Evolutionary conservation across 768 basidiomycete genomes (phyloP), one percentile per base, ranked within the genome.

Genomic region (Mycena belliarum): DNA sequence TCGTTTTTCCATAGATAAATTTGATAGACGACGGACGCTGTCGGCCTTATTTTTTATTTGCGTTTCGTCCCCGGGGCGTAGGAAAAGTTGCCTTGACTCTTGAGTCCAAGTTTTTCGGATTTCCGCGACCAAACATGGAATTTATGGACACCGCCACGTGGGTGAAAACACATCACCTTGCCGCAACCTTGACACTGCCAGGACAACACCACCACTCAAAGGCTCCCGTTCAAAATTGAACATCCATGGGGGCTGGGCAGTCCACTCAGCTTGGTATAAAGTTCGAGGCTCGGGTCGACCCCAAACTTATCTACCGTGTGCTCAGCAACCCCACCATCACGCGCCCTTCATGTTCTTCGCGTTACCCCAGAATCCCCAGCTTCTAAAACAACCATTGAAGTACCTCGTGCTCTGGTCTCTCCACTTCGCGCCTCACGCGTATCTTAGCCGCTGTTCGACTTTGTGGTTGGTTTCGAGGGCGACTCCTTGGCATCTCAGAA

Each of bases 281-380:
- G 12, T 67, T 7, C 6, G 5, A 32, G 15, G 35, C 29, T 6
- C 26, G 46, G 43, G 4, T n/a, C 41, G 52, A 51, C 43, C 6
- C 6, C 6, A 6, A 32, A 32, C 40, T n/a, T 15, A 50, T n/a
- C 16, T n/a, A n/a, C 20, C 16, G 6, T 38, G 6, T 60, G 68
- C 9, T 68, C 69, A 60, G 71, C 73, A 14, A 81, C 84, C 52
- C 69, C 74, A 14, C 86, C 87, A 40, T 69, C 78, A 38, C 85
- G 81, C 59, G 92, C 86, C 2, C 75, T 97, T 11, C 95, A 98
- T 69, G 89, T 95, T 60, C 77, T 97, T 54, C 86, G 95, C 52
- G 94, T 97, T 28, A 93, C 93, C 2, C 89, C 93, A 2, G 82
- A 82, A 6, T 95, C 92, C 1, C 97, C 97, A 7, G 93, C 96